These are phyloP conservation scores for Pascua guehoae DNA, from an alignment of 1,284 basidiomycete species.

Conservation along the genomic window DNA sequence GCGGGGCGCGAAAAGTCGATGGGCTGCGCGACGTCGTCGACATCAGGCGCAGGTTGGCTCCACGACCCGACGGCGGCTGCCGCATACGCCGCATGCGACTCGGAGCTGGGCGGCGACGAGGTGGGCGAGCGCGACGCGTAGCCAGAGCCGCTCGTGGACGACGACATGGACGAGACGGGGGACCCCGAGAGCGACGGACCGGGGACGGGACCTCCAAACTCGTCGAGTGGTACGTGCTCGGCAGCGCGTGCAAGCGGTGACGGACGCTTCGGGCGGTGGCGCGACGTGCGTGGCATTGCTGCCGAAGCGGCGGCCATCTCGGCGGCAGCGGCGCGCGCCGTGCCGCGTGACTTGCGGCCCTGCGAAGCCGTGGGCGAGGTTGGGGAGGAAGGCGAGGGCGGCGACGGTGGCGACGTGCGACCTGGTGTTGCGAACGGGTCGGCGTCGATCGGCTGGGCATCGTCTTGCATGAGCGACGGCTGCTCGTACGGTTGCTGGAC, in stretches of 20 bases:
- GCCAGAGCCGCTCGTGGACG: neutral
- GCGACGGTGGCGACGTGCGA: neutral
- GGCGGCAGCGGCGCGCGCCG: conserved; percentile 32
- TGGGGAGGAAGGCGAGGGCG: conserved; percentile 1
- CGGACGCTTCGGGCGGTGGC: conserved; percentile 43
- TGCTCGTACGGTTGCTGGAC: conserved; percentile 17
- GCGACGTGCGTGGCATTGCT: conserved; percentile 21
- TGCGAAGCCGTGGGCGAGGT: neutral
- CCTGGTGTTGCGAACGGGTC: neutral
- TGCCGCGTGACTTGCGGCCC: conserved; percentile 18
- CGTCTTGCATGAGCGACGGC: neutral
- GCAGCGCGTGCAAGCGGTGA: conserved; percentile 32
- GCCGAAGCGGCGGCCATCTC: conserved; percentile 34
- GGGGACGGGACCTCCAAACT: neutral
- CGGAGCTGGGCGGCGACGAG: neutral
- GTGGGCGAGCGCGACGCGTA: neutral
- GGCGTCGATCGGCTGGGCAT: neutral
- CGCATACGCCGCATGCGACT: conserved; percentile 6
- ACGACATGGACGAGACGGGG: neutral
- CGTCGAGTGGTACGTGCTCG: conserved; percentile 2
- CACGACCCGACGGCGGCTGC: conserved; percentile 19
- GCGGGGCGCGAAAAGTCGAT: conserved; percentile 4
- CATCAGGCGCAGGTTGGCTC: conserved; percentile 36
- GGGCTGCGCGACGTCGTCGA: conserved; percentile 16
- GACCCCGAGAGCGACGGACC: neutral